phyloP scores from a whole-genome alignment of 1,139 yeast species.

The Yamadazyma diddensiae region DNA sequence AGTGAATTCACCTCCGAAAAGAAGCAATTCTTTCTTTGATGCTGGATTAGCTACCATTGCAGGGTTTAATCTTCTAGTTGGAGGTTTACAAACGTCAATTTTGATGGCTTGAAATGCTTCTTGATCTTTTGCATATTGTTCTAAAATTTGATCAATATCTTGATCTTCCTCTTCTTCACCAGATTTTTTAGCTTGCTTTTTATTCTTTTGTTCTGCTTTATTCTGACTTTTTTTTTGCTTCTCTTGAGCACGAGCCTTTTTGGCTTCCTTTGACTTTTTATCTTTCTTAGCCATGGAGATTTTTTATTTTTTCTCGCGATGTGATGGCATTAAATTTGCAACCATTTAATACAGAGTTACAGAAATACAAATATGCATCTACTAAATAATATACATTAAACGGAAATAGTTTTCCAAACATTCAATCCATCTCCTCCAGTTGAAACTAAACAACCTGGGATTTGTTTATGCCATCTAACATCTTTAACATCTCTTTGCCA shows the following conservation, averaged over 20 bases:
- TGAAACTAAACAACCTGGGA: slow-evolving; percentile 91
- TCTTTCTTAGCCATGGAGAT: slow-evolving; percentile 73
- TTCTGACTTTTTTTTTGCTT: slow-evolving; percentile 73
- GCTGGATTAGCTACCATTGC: slow-evolving; percentile 74
- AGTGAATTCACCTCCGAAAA: slow-evolving; percentile 87
- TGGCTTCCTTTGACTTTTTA: slow-evolving; percentile 84
- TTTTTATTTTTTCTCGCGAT: slow-evolving; percentile 5
- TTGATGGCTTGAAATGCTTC: slow-evolving; percentile 71
- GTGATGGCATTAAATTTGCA: slow-evolving; percentile 4
- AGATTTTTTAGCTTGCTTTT: slow-evolving; percentile 70
- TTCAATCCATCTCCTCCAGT: slow-evolving; percentile 96
- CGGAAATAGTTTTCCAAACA: slow-evolving; percentile 95
- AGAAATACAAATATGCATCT: not conserved
- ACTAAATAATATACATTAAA: slow-evolving; percentile 28
- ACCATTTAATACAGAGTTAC: slow-evolving; percentile 1
- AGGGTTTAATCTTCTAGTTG: slow-evolving; percentile 69
- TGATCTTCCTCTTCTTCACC: slow-evolving; percentile 84
- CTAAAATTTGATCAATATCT: slow-evolving; percentile 82
- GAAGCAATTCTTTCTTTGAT: slow-evolving; percentile 69
- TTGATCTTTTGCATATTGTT: slow-evolving; percentile 76
- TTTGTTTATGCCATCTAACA: slow-evolving; percentile 96
- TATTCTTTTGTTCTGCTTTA: slow-evolving; percentile 71
- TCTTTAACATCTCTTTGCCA: slow-evolving; percentile 98
- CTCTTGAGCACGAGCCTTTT: slow-evolving; percentile 84
- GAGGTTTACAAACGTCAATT: slow-evolving; percentile 55